phyloP scores from a whole-genome alignment of 495 filamentous ascomycete genomes.

The Xylaria sp. region DNA sequence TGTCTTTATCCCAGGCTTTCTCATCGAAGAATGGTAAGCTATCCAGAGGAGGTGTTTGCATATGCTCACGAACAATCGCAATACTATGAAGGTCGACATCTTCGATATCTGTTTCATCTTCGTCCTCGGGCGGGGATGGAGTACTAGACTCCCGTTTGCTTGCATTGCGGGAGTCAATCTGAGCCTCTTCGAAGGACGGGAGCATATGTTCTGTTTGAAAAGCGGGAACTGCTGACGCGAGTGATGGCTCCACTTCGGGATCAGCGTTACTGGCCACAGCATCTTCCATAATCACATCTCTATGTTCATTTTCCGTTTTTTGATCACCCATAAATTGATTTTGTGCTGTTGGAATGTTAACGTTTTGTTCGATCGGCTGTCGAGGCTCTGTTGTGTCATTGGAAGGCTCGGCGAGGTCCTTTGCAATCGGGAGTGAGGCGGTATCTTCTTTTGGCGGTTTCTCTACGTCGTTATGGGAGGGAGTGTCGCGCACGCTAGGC shows the following conservation, averaged over 20 bases:
- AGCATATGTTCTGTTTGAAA: constrained; percentile 29
- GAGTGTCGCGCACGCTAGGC: constrained; percentile 39
- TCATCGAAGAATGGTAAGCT: constrained; percentile 51
- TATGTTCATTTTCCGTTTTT: constrained; percentile 35
- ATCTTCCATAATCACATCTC: constrained; percentile 49
- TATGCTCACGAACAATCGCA: constrained; percentile 52
- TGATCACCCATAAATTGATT: constrained; percentile 31
- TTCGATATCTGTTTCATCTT: constrained; percentile 67
- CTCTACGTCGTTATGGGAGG: constrained; percentile 37
- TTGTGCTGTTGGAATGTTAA: constrained; percentile 30
- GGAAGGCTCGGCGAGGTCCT: constrained; percentile 32
- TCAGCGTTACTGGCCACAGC: constrained; percentile 50
- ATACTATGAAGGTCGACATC: constrained; percentile 63
- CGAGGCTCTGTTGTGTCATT: constrained; percentile 31
- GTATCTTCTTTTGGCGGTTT: constrained; percentile 34
- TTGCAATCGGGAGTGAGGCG: constrained; percentile 28
- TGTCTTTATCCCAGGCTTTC: constrained; percentile 53
- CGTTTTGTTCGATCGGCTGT: constrained; percentile 38
- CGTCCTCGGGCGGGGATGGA: constrained; percentile 47
- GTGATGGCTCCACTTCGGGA: constrained; percentile 28
- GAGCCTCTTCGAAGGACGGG: constrained; percentile 33
- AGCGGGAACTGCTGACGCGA: constrained; percentile 19
- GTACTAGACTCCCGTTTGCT: constrained; percentile 40
- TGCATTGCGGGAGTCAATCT: constrained; percentile 34
- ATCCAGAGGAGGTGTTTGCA: constrained; percentile 57